Evolutionary conservation across 2,329 filamentous ascomycete genomes (phyloP), one percentile per base, ranked within the genome.

Genomic region (Verticillium longisporum): DNA sequence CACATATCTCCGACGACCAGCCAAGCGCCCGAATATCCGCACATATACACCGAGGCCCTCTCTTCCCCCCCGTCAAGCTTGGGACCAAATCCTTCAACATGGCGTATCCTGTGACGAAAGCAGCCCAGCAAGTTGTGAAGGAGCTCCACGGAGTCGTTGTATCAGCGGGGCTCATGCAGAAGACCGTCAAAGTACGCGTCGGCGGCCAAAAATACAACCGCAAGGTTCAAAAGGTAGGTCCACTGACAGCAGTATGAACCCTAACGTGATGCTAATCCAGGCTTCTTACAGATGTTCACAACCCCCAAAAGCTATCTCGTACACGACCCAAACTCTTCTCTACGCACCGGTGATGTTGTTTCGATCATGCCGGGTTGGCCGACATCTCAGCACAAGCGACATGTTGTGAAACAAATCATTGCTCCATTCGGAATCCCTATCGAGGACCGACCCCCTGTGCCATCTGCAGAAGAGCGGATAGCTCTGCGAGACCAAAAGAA

Each of bases 101-200:
- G 57, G 50, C 57, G 32, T 59, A 59, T 15, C 57, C 41, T 13
- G 57, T 59, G 9, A 59, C 57, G 6, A 59, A 59, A 33, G 57
- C 57, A 10, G 75, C 77, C 61, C 75, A 75, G 60, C 74, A 73
- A 60, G 77, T 78, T 57, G 79, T 77, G 58, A 79, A 80, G 62
- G 80, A 85, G 69, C 71, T 86, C 61, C 80, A 82, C 63, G 89
- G 89, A 64, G 85, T 94, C 53, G 91, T 94, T 31, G 84, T 93
- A 58, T 91, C 89, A 53, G 86, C 90, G 6, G 91, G 90, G 21
- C 81, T 88, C 62, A 92, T 92, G 88, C 77, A 86, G 62, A 90
- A 88, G 75, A 92, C 90, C 2, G 89, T 92, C 61, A 92, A 90
- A 75, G 90, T 93, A 64, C 84, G 87, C 66, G 81, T 93, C 15